Percentiles rank a stretch among this genome's conserved stretches.
Conservation (phyloP, 2,329 filamentous ascomycete species). For the Leptographium procerum region DNA sequence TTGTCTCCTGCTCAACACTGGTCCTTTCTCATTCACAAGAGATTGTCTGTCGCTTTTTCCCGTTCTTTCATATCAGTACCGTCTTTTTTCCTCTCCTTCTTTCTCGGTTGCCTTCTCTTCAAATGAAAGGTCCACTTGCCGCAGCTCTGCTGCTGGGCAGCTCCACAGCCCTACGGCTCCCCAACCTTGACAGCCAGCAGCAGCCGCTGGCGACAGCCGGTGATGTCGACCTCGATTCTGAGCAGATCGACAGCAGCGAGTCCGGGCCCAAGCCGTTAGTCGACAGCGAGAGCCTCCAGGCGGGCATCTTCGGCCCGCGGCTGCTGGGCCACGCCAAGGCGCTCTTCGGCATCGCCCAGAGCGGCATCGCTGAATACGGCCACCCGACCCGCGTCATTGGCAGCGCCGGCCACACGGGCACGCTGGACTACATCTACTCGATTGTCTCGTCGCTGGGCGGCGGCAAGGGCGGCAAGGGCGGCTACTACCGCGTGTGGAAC, state of each 20-base stretch:
- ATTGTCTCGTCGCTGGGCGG: constrained; percentile 41
- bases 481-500: constrained; percentile 50
- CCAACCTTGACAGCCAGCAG: constrained; percentile 1
- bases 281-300: constrained; percentile 44
- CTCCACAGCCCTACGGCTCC: constrained; percentile 6
- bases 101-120: neutral
- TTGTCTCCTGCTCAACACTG: neutral
- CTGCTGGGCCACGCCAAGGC: constrained; percentile 48
- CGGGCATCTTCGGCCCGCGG: constrained; percentile 40
- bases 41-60: neutral
- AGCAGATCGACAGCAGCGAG: neutral
- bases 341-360: constrained; percentile 51
- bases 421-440: constrained; percentile 49
- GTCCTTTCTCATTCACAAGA: neutral
- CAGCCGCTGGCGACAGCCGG: neutral
- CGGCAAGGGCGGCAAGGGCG: constrained; percentile 6
- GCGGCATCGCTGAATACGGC: constrained; percentile 47
- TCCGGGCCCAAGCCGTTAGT: constrained; percentile 14
- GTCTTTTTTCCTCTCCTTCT: neutral
- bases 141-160: constrained; percentile 10
- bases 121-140: constrained; percentile 8
- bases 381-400: constrained; percentile 64
- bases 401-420: constrained; percentile 52
- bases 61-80: no score
- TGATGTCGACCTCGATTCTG: neutral